Conservation (phyloP, 1,139 yeast species). For the Magnusiomyces suaveolens region DNA sequence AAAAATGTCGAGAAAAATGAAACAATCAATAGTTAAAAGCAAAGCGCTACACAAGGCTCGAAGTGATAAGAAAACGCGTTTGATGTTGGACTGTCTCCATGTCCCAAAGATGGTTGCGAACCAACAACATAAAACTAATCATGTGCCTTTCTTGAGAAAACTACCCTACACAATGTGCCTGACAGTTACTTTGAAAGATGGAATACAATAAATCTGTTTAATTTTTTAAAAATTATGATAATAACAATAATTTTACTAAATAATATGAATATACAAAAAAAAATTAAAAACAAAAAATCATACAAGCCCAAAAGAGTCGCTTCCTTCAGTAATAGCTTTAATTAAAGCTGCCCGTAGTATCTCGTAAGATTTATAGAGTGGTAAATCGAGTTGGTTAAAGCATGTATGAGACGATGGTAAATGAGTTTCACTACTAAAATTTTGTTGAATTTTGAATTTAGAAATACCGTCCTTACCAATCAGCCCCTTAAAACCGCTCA, state of each 20-base stretch:
- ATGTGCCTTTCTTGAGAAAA: too few relatives aligned
- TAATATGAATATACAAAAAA: background rate
- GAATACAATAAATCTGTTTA: too few relatives aligned
- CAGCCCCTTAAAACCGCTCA: slow-evolving; percentile 83
- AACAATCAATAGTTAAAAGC: too few relatives aligned
- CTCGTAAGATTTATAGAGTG: slow-evolving; percentile 85
- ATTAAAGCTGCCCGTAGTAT: slow-evolving; percentile 70
- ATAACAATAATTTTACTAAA: background rate
- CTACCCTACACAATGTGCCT: too few relatives aligned
- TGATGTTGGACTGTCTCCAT: too few relatives aligned
- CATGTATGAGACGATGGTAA: slow-evolving; percentile 95
- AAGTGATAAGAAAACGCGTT: too few relatives aligned
- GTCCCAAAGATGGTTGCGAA: too few relatives aligned
- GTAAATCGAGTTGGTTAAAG: slow-evolving; percentile 87
- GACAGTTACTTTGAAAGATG: too few relatives aligned
- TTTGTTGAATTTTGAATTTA: slow-evolving; percentile 83
- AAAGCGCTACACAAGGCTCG: too few relatives aligned
- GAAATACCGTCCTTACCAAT: slow-evolving; percentile 83
- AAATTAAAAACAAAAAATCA: slow-evolving; percentile 16
- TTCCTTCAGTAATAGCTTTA: slow-evolving; percentile 87
- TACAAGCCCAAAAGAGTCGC: slow-evolving; percentile 91
- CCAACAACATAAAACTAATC: too few relatives aligned
- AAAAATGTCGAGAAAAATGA: too few relatives aligned
- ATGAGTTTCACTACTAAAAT: slow-evolving; percentile 75
- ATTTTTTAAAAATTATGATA: background rate